These are phyloP conservation scores for Cylindrotheca closterium DNA, from an alignment of 108 stramenopile genomes.

Conservation along the genomic window DNA sequence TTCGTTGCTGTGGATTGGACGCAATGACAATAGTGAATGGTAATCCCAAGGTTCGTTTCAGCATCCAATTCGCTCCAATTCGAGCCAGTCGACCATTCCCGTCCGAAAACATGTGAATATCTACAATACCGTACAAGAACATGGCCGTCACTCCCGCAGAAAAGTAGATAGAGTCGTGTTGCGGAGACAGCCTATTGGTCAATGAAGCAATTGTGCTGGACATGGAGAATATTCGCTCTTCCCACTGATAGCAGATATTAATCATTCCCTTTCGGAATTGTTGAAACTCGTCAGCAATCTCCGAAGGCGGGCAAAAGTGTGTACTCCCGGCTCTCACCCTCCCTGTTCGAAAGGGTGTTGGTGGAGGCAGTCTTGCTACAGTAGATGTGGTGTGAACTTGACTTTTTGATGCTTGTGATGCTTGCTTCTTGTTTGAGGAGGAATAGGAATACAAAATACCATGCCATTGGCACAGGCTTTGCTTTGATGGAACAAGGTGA, in stretches of 20 bases:
- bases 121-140: slow-evolving; percentile 43
- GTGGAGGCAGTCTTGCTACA: too few relatives aligned
- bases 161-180: slow-evolving; percentile 14
- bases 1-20: slow-evolving; percentile 41
- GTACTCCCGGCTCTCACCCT: slow-evolving; percentile 31
- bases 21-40: slow-evolving; percentile 41
- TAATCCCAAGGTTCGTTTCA: slow-evolving; percentile 26
- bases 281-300: slow-evolving; percentile 26
- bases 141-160: slow-evolving; percentile 48
- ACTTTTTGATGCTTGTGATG: slow-evolving; percentile 35
- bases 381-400: slow-evolving; percentile 31
- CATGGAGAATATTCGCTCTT: too few relatives aligned
- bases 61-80: slow-evolving; percentile 39
- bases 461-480: slow-evolving; percentile 17
- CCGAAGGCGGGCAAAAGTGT: slow-evolving; percentile 20
- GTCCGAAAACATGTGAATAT: slow-evolving; percentile 50
- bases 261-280: slow-evolving; percentile 11
- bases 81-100: slow-evolving; percentile 48
- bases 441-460: too few relatives aligned
- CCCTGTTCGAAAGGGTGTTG: too few relatives aligned
- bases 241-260: slow-evolving; percentile 14
- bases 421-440: too few relatives aligned
- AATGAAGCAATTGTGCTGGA: not conserved
- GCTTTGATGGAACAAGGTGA: not conserved
- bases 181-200: slow-evolving; percentile 4